phyloP scores from a whole-genome alignment of 2,329 filamentous ascomycete species.

The Fusarium pseudograminearum region DNA sequence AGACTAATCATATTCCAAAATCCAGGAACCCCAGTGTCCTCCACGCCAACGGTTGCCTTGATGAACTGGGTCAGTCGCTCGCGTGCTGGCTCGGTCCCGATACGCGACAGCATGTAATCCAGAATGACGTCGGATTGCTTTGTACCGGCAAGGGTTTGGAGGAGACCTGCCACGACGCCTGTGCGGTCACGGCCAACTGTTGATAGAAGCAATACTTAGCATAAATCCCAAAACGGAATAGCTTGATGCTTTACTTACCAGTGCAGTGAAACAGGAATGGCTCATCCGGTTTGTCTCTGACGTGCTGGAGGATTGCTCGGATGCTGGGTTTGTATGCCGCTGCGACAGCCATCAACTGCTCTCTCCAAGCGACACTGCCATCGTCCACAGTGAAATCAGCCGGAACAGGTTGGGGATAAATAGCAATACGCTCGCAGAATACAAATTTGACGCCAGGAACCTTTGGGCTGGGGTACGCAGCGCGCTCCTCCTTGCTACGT shows the following conservation, averaged over 20 bases:
- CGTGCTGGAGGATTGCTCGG: conserved; percentile 60
- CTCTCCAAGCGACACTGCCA: conserved; percentile 59
- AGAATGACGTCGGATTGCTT: conserved; percentile 56
- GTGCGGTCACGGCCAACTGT: conserved; percentile 67
- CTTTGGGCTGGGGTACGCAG: conserved; percentile 56
- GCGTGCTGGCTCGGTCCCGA: conserved; percentile 65
- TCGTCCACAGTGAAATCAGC: conserved; percentile 58
- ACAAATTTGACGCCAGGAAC: conserved; percentile 60
- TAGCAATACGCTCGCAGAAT: conserved; percentile 55
- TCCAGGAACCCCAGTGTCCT: conserved; percentile 57
- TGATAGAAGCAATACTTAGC: conserved; percentile 1
- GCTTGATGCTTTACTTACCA: conserved; percentile 53
- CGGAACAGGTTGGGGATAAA: conserved; percentile 55
- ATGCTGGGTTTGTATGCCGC: conserved; percentile 58
- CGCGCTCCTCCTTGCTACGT: conserved; percentile 60
- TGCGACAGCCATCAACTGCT: conserved; percentile 63
- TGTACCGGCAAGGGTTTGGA: conserved; percentile 64
- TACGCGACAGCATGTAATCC: conserved; percentile 67
- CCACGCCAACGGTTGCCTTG: conserved; percentile 52
- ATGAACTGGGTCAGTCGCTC: conserved; percentile 60
- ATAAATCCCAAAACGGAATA: not conserved
- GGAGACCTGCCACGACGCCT: conserved; percentile 62
- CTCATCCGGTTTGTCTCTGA: conserved; percentile 60
- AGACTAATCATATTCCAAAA: conserved; percentile 63
- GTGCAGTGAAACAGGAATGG: conserved; percentile 67